Evolutionary conservation across 495 filamentous ascomycete species (phyloP), one percentile per base, ranked within the genome.

Genomic region (Evernia prunastri): DNA sequence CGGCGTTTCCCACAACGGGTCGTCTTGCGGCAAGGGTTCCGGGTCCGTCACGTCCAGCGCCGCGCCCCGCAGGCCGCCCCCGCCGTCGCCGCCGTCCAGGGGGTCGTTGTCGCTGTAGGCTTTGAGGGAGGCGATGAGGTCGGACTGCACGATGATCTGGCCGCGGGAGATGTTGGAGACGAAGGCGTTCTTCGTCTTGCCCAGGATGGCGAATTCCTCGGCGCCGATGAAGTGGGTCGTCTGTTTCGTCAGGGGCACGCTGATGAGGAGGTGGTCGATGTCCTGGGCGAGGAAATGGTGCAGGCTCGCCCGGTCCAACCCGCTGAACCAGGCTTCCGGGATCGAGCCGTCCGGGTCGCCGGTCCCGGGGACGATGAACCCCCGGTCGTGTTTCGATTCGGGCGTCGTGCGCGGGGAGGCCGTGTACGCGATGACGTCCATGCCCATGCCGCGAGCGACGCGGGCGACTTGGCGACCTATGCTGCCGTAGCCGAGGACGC

Each of bases 11-110:
- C 89, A 94, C 39, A 96, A 72, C 63, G 85, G 82, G 72, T 86
- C 81, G 13, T 87, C 85, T 33, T 76, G 65, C 0, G 89, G 88
- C 67, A 96, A 70, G 0, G 91, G 91, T 69, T 96, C 92, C 1
- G 90, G 90, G 61, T 94, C 90, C 42, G 91, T 89, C 0, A 96
- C 92, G 75, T 96, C 92, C 47, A 96, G 72, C 53, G 89, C 89
- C 13, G 91, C 84, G 27, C 89, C 91, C 35, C 84, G 78, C 56
- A 96, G 74, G 23, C 77, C 79, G 2, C 74, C 81, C 9, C 75
- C 71, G 37, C 68, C 72, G 35, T 63, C 66, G 25, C 64, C 61
- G 2, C 51, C 62, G 17, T 59, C 29, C 4, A 66, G 8, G 1
- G 66, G 65, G 37, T 60, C 61, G 35, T 63, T 58, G 66, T 70